Evolutionary conservation across 352 stramenopile genomes (phyloP).

Genomic region (Peronosclerospora sorghi): DNA sequence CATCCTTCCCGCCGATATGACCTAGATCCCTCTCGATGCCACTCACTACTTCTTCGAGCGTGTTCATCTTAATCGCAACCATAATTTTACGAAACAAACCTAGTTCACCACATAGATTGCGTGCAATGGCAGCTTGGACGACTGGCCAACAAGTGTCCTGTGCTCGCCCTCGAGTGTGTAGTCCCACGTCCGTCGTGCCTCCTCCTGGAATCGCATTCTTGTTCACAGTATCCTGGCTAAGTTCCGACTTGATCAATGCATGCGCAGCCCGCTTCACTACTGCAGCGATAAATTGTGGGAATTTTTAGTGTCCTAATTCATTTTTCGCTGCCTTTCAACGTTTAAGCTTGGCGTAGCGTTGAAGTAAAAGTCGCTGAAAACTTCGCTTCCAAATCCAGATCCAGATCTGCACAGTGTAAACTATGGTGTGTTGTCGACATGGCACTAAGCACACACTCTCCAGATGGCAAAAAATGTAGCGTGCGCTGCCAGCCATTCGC

Average conservation of each 20-base stretch:
- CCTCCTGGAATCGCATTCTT: constrained; percentile 9
- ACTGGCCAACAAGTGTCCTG: constrained; percentile 49
- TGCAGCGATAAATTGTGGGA: constrained; percentile 35
- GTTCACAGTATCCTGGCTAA: neutral
- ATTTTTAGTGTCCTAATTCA: constrained; percentile 34
- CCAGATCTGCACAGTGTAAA: constrained; percentile 25
- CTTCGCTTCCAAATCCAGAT: neutral
- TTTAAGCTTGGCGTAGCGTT: constrained; percentile 16
- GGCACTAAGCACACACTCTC: constrained; percentile 26
- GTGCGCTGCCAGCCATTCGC: constrained; percentile 28
- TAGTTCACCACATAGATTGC: constrained; percentile 21
- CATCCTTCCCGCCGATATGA: constrained; percentile 1
- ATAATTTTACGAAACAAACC: constrained; percentile 29
- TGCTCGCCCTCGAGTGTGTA: constrained; percentile 28
- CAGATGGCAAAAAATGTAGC: constrained; percentile 20
- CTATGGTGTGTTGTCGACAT: constrained; percentile 17
- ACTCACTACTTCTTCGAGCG: constrained; percentile 5
- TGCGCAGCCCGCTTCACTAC: constrained; percentile 13
- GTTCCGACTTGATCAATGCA: constrained; percentile 1
- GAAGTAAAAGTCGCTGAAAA: constrained; percentile 5
- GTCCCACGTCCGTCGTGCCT: too few species aligned
- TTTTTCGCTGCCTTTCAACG: constrained; percentile 19
- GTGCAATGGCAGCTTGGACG: too few species aligned
- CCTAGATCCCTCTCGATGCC: neutral
- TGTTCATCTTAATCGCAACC: constrained; percentile 18